Base-by-base conservation (phyloP, 2,329 filamentous ascomycete species). In the Curvularia sp. region DNA sequence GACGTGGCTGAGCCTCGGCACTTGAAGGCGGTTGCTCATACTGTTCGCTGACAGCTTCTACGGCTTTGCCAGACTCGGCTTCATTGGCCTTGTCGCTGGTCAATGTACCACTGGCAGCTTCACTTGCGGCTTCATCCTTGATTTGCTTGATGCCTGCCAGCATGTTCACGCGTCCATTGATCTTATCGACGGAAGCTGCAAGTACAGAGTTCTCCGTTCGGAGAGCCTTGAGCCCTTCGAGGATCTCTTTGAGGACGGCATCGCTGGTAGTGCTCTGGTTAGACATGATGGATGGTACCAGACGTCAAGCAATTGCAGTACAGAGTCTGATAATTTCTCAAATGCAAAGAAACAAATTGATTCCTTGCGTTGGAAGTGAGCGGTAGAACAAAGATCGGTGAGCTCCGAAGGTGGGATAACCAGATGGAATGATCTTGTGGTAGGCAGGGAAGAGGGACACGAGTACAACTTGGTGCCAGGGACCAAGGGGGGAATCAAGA, bases 81-180 rank as follows among this genome's bases (percentile, higher is more conserved):
- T 77, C 75, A 63, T 76, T 73, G 38, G 70, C 71, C 59, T 74
- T 74, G 30, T 67, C 65, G 34, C 48, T 49, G 39, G 53, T 63
- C 42, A 68, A 46, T 48, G 69, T 61, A 39, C 62, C 65, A 56
- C 61, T 64, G 41, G 61, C 59, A 57, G 72, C 64, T 41, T 64
- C 67, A 48, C 53, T 64, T 21, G 69, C 67, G 19, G 83, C 82
- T 51, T 80, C 80, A 62, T 86, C 83, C 60, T 82, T 79, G 30
- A 86, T 77, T 64, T 84, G 80, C 74, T 86, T 86, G 66, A 87
- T 81, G 46, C 84, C 83, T 27, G 84, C 82, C 30, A 87, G 77
- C 46, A 85, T 82, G 70, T 88, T 87, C 58, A 89, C 83, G 54
- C 85, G 81, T 49, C 84, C 85, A 65, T 86, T 84, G 74, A 88